Conservation (phyloP, 2,329 filamentous ascomycete genomes). For the Fusarium sarcochroum region DNA sequence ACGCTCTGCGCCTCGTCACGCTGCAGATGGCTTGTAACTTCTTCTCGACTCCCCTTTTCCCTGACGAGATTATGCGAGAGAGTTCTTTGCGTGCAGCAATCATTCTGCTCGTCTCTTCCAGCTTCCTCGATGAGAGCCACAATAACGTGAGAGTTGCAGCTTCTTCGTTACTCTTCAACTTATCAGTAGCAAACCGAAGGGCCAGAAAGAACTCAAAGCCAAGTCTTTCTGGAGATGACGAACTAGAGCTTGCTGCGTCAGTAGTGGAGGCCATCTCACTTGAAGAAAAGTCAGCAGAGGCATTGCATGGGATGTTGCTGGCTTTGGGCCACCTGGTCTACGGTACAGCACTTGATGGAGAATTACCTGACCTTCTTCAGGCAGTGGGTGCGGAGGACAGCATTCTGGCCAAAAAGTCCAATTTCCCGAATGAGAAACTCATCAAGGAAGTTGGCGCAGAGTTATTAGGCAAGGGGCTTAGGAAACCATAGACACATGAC, state of each 20-base stretch:
- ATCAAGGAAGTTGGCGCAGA: constrained; percentile 68
- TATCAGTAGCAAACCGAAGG: constrained; percentile 79
- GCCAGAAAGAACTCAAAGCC: constrained; percentile 71
- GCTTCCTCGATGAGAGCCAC: constrained; percentile 83
- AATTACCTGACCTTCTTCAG: constrained; percentile 83
- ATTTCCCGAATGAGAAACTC: constrained; percentile 70
- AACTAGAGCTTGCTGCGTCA: constrained; percentile 86
- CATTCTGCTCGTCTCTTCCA: constrained; percentile 79
- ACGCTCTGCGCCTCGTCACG: constrained; percentile 85
- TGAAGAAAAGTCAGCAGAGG: constrained; percentile 75
- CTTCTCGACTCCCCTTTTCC: constrained; percentile 81
- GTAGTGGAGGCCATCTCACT: constrained; percentile 79
- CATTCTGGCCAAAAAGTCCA: constrained; percentile 69
- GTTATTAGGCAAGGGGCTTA: constrained; percentile 65
- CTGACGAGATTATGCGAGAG: constrained; percentile 71
- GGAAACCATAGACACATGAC: constrained; percentile 47
- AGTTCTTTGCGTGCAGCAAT: constrained; percentile 68
- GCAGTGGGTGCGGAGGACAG: constrained; percentile 81
- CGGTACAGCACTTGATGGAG: constrained; percentile 76
- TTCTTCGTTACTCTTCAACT: constrained; percentile 86
- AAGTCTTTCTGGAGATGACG: constrained; percentile 75
- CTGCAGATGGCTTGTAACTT: constrained; percentile 88
- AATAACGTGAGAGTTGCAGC: constrained; percentile 84
- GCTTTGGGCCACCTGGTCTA: constrained; percentile 84
- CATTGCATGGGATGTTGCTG: constrained; percentile 81